These are phyloP conservation scores for Breynia disticha DNA, from an alignment of 441 rosid genomes.

Conservation along the genomic window DNA sequence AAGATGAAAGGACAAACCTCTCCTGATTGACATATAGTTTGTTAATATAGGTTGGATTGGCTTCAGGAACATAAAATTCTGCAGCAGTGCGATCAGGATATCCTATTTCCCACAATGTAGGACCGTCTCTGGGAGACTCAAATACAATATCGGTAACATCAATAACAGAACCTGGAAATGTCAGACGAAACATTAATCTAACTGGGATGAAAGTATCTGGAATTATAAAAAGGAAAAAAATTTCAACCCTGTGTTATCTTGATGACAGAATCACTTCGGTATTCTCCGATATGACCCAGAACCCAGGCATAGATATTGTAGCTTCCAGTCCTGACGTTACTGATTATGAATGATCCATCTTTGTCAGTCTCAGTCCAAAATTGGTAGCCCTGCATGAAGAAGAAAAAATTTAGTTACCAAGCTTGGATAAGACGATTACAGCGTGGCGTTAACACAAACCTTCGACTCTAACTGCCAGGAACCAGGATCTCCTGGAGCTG, in stretches of 20 bases:
- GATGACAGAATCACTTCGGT: slow-evolving; percentile 19
- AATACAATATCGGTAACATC: slow-evolving; percentile 46
- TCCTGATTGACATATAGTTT: slow-evolving; percentile 63
- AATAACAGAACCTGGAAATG: slow-evolving; percentile 36
- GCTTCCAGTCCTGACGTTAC: slow-evolving; percentile 26
- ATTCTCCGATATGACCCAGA: slow-evolving; percentile 62
- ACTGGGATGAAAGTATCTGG: not conserved
- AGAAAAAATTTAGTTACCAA: not conserved
- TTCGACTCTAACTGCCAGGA: slow-evolving; percentile 81
- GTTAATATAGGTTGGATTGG: slow-evolving; percentile 53
- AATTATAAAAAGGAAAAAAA: not conserved
- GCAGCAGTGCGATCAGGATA: slow-evolving; percentile 74
- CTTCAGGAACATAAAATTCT: slow-evolving; percentile 70
- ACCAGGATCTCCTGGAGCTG: slow-evolving; percentile 62
- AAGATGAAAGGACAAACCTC: slow-evolving; percentile 4
- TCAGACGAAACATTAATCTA: not conserved
- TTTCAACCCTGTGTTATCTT: slow-evolving; percentile 32
- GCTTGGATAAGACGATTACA: not conserved
- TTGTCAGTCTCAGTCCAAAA: slow-evolving; percentile 50
- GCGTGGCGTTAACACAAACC: slow-evolving; percentile 19
- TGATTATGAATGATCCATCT: slow-evolving; percentile 38
- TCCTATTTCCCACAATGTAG: slow-evolving; percentile 89
- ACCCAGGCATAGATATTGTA: slow-evolving; percentile 56
- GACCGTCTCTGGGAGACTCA: slow-evolving; percentile 73
- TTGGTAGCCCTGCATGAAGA: slow-evolving; percentile 33